Base-by-base conservation (phyloP, 2,329 filamentous ascomycete species). In the Elsinoe arachidis region DNA sequence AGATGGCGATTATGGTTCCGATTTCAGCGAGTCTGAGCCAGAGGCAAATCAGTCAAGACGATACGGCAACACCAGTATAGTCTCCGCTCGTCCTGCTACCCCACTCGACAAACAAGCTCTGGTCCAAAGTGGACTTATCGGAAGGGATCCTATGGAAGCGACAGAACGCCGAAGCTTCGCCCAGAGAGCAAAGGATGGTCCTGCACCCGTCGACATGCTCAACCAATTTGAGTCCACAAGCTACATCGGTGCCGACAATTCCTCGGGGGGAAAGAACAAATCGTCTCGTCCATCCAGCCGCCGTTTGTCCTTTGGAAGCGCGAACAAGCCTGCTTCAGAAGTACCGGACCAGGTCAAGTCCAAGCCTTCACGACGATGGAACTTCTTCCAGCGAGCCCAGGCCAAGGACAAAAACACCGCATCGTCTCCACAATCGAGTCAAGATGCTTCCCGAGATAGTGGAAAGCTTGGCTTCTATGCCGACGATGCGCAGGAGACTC, bases 361-460 rank as follows among this genome's bases (percentile, higher is more conserved):
- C 15, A 77, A 76, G 65, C 65, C 72, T 15, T 63, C 70, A 19
- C 70, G 70, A 60, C 76, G 75, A 67, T 83, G 80, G 80, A 83
- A 81, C 62, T 81, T 84, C 61, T 83, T 84, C 59, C 80, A 83
- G 55, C 69, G 75, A 11, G 72, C 73, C 6, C 74, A 76, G 12
- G 69, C 72, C 4, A 66, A 64, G 19, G 61, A 61, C 47, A 64
- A 64, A 44, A 56, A 60, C 39, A 33, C 65, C 41, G 67, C 67
- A 46, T 61, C 60, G 59, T 65, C 61, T 37, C 63, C 58, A 54
- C 61, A 34, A 60, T 26, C 21, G 26, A 55, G 44, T 23, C 34
- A 33, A 15, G 35, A 53, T 26, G 12, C 19, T 11, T 6, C 21
- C 19, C 10, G 10, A 5, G 38, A 39, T 14, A 17, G 14, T 15